Base-by-base conservation (phyloP, 108 stramenopile species). In the Seminavis robusta region DNA sequence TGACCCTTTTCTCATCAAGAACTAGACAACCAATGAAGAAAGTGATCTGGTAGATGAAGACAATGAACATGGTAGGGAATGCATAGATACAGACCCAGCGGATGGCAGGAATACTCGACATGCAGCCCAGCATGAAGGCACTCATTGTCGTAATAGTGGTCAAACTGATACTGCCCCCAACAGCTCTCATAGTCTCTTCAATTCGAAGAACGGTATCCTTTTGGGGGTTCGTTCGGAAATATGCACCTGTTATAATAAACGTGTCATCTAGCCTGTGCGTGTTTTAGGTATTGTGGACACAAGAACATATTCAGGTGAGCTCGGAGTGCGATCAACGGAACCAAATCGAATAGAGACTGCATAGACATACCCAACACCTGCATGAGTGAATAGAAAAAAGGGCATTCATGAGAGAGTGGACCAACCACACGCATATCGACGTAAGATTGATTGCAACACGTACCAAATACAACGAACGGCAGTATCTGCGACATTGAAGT, bases 401-500 rank as follows among this genome's bases (percentile, higher is more conserved):
- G n/a, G n/a, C n/a, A n/a, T n/a, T n/a, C n/a, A n/a, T n/a, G n/a
- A n/a, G n/a, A n/a, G n/a, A n/a, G n/a, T n/a, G n/a, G n/a, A n/a
- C n/a, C n/a, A n/a, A n/a, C n/a, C n/a, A n/a, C n/a, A n/a, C n/a
- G n/a, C n/a, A n/a, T n/a, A n/a, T n/a, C n/a, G n/a, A n/a, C n/a
- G n/a, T n/a, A n/a, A n/a, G n/a, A n/a, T n/a, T n/a, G n/a, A n/a
- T n/a, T n/a, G n/a, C 36, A n/a, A n/a, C 43, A 16, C 6, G 54
- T 37, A 32, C 62, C 62, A 54, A 63, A 63, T 42, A 63, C 45
- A 16, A 63, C 32, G 31, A 59, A 59, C n/a, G 40, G 38, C 24
- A 52, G 33, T 3, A 52, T 52, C 33, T 52, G 51, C 11, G 57
- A 46, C 44, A 59, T 44, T 3, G 41, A 28, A 11, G 57, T 44